phyloP scores from a whole-genome alignment of 495 filamentous ascomycete genomes.

The Cladorrhinum samala region DNA sequence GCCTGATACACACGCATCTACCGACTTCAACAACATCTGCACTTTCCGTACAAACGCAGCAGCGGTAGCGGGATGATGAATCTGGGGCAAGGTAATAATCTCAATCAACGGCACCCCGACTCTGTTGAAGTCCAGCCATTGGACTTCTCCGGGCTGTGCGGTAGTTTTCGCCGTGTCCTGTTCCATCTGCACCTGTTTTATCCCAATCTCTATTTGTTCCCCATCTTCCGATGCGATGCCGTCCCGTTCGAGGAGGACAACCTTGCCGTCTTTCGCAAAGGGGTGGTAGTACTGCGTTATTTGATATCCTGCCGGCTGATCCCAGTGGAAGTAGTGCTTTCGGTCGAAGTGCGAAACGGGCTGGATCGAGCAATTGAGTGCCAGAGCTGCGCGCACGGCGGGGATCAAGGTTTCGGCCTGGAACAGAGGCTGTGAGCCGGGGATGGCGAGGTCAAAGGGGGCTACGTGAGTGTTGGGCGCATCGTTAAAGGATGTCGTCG shows the following conservation, averaged over 20 bases:
- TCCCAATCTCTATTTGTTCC: slow-evolving; percentile 60
- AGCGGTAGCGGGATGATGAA: slow-evolving; percentile 77
- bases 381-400: slow-evolving; percentile 80
- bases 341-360: slow-evolving; percentile 76
- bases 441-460: slow-evolving; percentile 82
- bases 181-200: slow-evolving; percentile 93
- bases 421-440: slow-evolving; percentile 81
- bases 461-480: slow-evolving; percentile 79
- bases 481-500: slow-evolving; percentile 59
- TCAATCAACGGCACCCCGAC: slow-evolving; percentile 87
- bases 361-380: slow-evolving; percentile 73
- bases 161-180: slow-evolving; percentile 96
- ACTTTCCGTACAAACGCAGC: slow-evolving; percentile 84
- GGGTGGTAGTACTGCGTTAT: slow-evolving; percentile 95
- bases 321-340: slow-evolving; percentile 98
- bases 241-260: slow-evolving; percentile 67
- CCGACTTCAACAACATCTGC: slow-evolving; percentile 71
- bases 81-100: slow-evolving; percentile 85
- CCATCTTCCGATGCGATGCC: slow-evolving; percentile 70
- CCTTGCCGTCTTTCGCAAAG: slow-evolving; percentile 69
- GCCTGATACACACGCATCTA: slow-evolving; percentile 75
- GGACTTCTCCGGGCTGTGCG: slow-evolving; percentile 61
- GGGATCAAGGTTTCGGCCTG: slow-evolving; percentile 80
- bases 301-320: slow-evolving; percentile 93
- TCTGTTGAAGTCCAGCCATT: slow-evolving; percentile 89